These are phyloP conservation scores for Emydomyces testavorans DNA, from an alignment of 2,329 filamentous ascomycete genomes.

Conservation along the genomic window DNA sequence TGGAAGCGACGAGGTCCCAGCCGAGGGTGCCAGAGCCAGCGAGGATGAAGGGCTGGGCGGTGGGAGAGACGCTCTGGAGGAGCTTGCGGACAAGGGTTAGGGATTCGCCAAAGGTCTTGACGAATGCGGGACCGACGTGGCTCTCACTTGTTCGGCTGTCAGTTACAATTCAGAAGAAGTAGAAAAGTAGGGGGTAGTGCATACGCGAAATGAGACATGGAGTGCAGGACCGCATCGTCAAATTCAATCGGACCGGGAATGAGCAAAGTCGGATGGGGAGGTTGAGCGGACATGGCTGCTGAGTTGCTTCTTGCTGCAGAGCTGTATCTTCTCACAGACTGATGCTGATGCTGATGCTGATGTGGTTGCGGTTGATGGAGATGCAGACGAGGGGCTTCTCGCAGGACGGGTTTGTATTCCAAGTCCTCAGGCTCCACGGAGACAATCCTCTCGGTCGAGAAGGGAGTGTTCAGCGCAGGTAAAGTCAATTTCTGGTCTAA, in stretches of 20 bases:
- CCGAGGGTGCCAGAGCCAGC: slow-evolving; percentile 90
- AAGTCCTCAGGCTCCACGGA: slow-evolving; percentile 43
- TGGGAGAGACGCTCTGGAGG: slow-evolving; percentile 75
- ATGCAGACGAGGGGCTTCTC: slow-evolving; percentile 19
- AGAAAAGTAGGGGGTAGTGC: slow-evolving; percentile 10
- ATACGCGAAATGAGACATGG: slow-evolving; percentile 77
- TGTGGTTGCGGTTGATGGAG: not conserved
- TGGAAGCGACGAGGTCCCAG: slow-evolving; percentile 93
- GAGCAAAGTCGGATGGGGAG: slow-evolving; percentile 61
- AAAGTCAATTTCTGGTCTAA: slow-evolving; percentile 44
- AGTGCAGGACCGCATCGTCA: slow-evolving; percentile 87
- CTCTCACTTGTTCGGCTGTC: slow-evolving; percentile 55
- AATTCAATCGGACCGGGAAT: slow-evolving; percentile 98
- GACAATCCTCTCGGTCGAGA: slow-evolving; percentile 47
- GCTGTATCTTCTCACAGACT: slow-evolving; percentile 14
- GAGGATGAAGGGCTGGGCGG: slow-evolving; percentile 82
- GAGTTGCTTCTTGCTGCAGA: slow-evolving; percentile 18
- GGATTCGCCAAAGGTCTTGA: slow-evolving; percentile 81
- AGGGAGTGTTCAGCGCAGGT: slow-evolving; percentile 52
- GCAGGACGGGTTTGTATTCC: slow-evolving; percentile 38
- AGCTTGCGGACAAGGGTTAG: slow-evolving; percentile 80
- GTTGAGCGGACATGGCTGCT: slow-evolving; percentile 46
- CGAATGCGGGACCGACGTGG: slow-evolving; percentile 81
- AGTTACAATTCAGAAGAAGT: no score
- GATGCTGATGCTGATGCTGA: slow-evolving; percentile 2